Evolutionary conservation across 1,284 basidiomycete genomes (phyloP), one percentile per base, ranked within the genome.

Genomic region (Tilletia walkeri): DNA sequence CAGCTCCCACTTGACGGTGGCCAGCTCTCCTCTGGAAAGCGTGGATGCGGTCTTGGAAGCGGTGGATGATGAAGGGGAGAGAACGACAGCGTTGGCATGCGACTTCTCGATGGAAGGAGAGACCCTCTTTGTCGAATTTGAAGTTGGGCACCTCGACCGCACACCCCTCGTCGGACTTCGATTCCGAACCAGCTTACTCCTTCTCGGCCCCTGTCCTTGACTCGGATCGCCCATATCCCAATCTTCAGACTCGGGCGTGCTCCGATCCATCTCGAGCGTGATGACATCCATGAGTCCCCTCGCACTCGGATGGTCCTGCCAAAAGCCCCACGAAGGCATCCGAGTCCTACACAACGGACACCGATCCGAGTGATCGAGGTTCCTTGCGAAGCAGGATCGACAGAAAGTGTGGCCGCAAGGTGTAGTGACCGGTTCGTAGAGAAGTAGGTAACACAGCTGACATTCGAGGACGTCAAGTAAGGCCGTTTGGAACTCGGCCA

Each of bases 401-500:
- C 95, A 97, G 84, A 95, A 97, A 0, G 94, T 95, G 85, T 97
- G 94, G 82, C 95, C 94, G 83, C 95, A 97, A 3, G 92, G 92
- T 1, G 94, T 93, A 7, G 95, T 97, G 70, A 95, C 87, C 1
- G 94, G 94, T 73, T 93, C 89, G 85, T 90, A 90, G 71, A 95
- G 86, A 49, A 95, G 85, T 82, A 88, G 87, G 79, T 92, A 91
- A 85, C 95, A 97, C 45, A 97, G 93, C 84, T 95, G 92, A 84
- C 94, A 97, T 39, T 90, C 90, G 67, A 95, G 86, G 77, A 94
- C 90, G 10, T 87, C 82, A 38, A 88, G 82, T 5, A 96, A 86
- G 61, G 91, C 90, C 81, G 78, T 68, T 73, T 76, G 70, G 39
- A 80, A 72, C 12, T 72, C 30, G 59, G 30, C 10, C 6, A 53